These are phyloP conservation scores for Linnemannia hyalina DNA, from an alignment of 192 early-diverging fungal genomes.

Conservation along the genomic window DNA sequence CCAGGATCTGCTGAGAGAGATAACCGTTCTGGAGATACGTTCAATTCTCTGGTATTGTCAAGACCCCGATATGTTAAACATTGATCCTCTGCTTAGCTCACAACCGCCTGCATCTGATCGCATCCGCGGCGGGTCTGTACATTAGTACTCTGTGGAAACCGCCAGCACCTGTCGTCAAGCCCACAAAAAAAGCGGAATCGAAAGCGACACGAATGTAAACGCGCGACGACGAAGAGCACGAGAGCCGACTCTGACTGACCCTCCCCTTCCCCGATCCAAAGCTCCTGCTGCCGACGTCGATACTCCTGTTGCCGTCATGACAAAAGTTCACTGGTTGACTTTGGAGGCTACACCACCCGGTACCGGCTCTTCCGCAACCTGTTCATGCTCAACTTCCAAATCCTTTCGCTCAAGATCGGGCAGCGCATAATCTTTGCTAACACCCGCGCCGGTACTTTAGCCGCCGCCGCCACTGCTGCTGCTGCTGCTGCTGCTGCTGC, in stretches of 20 bases:
- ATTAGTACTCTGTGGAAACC: not conserved
- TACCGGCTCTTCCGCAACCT: constrained; percentile 8
- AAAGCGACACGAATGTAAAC: not conserved
- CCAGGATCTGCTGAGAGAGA: not conserved
- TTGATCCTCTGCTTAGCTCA: not conserved
- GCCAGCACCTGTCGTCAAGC: not conserved
- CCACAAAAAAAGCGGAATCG: not conserved
- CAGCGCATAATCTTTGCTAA: not conserved
- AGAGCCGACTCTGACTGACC: not conserved
- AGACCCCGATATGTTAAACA: not conserved
- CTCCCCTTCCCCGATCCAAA: not conserved
- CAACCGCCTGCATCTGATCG: not conserved
- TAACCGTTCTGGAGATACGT: not conserved
- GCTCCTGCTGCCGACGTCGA: not conserved
- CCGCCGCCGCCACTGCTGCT: too few relatives aligned
- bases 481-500: not conserved
- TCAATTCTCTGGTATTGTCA: too few relatives aligned
- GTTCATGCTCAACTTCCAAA: not conserved
- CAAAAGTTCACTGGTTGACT: not conserved
- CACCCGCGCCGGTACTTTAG: not conserved
- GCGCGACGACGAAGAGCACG: not conserved
- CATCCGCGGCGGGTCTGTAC: not conserved
- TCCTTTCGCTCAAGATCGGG: not conserved
- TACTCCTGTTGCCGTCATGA: not conserved
- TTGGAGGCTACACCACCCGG: not conserved